Conservation (phyloP, 2,329 filamentous ascomycete genomes). For the Aspergillus fumigatiaffinis region DNA sequence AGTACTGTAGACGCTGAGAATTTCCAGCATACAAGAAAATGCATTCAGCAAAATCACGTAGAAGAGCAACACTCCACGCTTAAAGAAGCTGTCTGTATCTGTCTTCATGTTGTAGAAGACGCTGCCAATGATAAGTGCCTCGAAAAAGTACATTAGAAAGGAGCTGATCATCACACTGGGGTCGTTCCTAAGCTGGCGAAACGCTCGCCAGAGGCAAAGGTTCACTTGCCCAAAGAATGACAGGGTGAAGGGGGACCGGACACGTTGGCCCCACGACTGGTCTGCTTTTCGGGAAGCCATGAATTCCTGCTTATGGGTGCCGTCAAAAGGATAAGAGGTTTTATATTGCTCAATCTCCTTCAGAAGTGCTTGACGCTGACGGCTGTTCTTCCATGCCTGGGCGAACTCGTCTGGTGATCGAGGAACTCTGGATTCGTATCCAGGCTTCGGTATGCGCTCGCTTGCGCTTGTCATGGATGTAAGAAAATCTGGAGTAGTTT, state of each 20-base stretch:
- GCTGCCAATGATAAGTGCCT: conserved; percentile 70
- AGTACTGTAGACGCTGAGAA: conserved; percentile 15
- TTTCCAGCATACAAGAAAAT: conserved; percentile 68
- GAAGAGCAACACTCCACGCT: conserved; percentile 72
- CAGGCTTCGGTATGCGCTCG: conserved; percentile 52
- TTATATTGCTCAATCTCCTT: conserved; percentile 32
- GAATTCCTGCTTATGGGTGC: conserved; percentile 29
- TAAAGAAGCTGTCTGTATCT: conserved; percentile 66
- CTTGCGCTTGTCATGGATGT: conserved; percentile 62
- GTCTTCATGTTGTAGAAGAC: conserved; percentile 72
- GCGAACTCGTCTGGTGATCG: conserved; percentile 66
- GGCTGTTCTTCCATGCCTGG: conserved; percentile 48
- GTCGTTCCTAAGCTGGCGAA: conserved; percentile 68
- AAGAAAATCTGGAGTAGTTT: conserved; percentile 65
- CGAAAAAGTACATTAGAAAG: conserved; percentile 61
- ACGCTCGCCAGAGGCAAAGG: conserved; percentile 76
- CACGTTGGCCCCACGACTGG: conserved; percentile 45
- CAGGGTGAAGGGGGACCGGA: conserved; percentile 74
- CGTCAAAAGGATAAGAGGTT: conserved; percentile 31
- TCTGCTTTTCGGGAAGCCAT: conserved; percentile 31
- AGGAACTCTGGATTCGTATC: conserved; percentile 59
- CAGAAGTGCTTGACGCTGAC: conserved; percentile 36
- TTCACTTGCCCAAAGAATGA: conserved; percentile 69
- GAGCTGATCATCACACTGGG: conserved; percentile 65
- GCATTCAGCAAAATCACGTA: conserved; percentile 81